Evolutionary conservation across 2,329 filamentous ascomycete species (phyloP).

Genomic region (Cladorrhinum sp.): DNA sequence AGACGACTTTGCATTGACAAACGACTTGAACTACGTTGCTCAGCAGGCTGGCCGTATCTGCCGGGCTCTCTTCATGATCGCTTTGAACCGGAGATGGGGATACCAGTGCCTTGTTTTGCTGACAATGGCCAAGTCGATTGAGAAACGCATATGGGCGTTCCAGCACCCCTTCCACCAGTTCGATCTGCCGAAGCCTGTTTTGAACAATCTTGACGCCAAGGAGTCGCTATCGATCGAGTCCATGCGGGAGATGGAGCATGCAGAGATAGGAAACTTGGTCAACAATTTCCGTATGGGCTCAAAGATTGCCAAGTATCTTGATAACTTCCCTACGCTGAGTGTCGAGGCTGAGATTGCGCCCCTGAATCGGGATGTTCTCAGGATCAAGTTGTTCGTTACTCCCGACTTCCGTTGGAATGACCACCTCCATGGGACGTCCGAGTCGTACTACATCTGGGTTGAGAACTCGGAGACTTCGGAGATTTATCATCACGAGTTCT

Average conservation of each 20-base stretch:
- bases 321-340: constrained; percentile 87
- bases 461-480: constrained; percentile 97
- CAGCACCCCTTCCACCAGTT: constrained; percentile 96
- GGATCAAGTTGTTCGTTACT: constrained; percentile 81
- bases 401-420: constrained; percentile 96
- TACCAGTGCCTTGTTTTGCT: constrained; percentile 90
- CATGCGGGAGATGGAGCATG: constrained; percentile 87
- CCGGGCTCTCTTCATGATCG: constrained; percentile 94
- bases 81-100: constrained; percentile 90
- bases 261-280: constrained; percentile 86
- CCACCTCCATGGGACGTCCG: constrained; percentile 85
- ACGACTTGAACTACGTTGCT: constrained; percentile 90
- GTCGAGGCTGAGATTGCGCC: constrained; percentile 95
- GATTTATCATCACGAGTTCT: constrained; percentile 97
- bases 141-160: constrained; percentile 92
- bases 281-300: constrained; percentile 86
- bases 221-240: constrained; percentile 72
- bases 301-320: constrained; percentile 75
- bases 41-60: constrained; percentile 96
- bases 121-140: constrained; percentile 93
- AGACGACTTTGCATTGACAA: constrained; percentile 90
- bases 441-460: constrained; percentile 98
- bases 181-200: constrained; percentile 76
- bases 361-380: constrained; percentile 86
- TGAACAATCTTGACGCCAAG: constrained; percentile 83